phyloP scores from a whole-genome alignment of 106 monocot genomes.

The Dendrobium chrysotoxum region DNA sequence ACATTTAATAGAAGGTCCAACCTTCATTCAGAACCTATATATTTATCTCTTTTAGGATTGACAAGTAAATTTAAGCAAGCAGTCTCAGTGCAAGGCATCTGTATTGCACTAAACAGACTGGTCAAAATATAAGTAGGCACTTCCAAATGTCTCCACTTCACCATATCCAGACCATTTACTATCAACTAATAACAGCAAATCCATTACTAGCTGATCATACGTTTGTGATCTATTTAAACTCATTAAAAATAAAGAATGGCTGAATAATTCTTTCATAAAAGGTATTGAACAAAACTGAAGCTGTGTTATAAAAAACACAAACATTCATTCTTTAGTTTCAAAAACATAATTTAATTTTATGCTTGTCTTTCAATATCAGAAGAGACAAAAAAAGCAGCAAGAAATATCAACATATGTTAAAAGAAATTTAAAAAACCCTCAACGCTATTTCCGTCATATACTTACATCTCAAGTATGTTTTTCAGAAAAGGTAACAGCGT shows the following conservation, averaged over 20 bases:
- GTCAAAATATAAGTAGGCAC: neutral
- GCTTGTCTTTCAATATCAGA: no score
- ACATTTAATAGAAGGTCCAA: no score
- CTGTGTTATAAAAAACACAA: neutral
- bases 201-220: neutral
- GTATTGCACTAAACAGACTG: neutral
- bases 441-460: constrained; percentile 4
- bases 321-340: neutral
- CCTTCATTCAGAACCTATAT: no score
- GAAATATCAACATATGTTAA: neutral
- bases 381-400: neutral
- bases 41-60: no score
- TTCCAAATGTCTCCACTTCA: neutral
- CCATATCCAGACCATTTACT: neutral
- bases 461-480: constrained; percentile 63
- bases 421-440: neutral
- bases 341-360: neutral
- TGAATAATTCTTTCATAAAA: neutral
- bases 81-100: neutral
- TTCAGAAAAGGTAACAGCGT: constrained; percentile 70
- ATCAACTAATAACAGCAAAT: neutral
- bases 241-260: constrained; percentile 1
- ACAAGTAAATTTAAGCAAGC: no score
- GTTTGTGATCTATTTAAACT: neutral
- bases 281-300: neutral